A percentile compares a stretch with the other conserved stretches of the same genome.
These are phyloP conservation scores for Eucalyptus polybractea DNA, from an alignment of 345 rosid species.

Conservation along the genomic window DNA sequence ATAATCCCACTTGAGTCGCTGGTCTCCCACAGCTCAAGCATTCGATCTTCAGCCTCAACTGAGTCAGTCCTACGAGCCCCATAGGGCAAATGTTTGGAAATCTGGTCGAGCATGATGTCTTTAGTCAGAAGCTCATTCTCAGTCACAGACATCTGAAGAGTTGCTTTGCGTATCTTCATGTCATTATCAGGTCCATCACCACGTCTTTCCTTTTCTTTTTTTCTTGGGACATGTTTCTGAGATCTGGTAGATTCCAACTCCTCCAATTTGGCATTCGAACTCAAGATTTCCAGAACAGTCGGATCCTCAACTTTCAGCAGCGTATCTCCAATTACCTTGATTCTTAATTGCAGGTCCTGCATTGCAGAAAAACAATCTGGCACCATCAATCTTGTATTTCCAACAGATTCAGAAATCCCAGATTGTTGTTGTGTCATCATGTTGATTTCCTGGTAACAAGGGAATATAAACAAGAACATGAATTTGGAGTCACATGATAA, in stretches of 20 bases:
- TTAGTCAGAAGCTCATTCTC: conserved; percentile 45
- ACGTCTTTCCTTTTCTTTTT: conserved; percentile 5
- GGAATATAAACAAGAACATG: background rate
- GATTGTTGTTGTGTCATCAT: background rate
- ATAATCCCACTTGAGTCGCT: conserved; percentile 24
- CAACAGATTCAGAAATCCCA: conserved; percentile 7
- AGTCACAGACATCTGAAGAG: conserved; percentile 16
- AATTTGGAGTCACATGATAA: background rate
- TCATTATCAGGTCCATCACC: conserved; percentile 1
- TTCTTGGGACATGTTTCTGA: conserved; percentile 14
- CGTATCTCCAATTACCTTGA: conserved; percentile 53
- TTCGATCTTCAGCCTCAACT: conserved; percentile 33
- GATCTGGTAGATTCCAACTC: conserved; percentile 30
- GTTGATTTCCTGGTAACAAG: conserved; percentile 29
- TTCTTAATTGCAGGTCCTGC: conserved; percentile 36
- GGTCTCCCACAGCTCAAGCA: conserved; percentile 56
- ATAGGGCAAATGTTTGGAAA: conserved; percentile 59
- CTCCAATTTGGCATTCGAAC: conserved; percentile 36
- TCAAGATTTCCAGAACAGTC: conserved; percentile 32
- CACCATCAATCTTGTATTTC: conserved; percentile 2
- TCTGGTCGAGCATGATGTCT: conserved; percentile 92
- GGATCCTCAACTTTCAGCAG: conserved; percentile 45
- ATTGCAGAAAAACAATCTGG: conserved; percentile 22
- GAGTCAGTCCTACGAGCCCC: conserved; percentile 51
- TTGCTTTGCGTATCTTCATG: conserved; percentile 2